Base-by-base conservation (phyloP, 306 rosid species). In the Dicorynia guianensis region DNA sequence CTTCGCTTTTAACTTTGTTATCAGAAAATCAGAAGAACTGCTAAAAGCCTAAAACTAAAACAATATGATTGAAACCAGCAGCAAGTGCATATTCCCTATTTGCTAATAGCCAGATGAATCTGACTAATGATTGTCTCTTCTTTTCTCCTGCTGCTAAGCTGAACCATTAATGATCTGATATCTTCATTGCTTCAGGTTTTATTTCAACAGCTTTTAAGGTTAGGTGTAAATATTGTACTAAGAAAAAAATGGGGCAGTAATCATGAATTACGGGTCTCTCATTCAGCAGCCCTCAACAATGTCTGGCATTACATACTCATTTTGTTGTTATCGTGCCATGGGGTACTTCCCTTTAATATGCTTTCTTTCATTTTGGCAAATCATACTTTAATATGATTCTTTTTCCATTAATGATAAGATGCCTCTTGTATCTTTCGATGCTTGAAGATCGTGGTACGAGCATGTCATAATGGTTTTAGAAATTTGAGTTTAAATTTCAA, bases 281-380 rank as follows among this genome's bases (percentile, higher is more conserved):
- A 12, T 19, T 8, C 66, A 8, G 1, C 34, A 53, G 35, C 63
- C 52, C 11, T 74, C 13, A 18, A 40, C 25, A n/a, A 4, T 61
- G n/a, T 20, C 8, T 39, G 54, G 34, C 17, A 30, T 55, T 8
- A 5, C 79, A 10, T 13, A 5, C 56, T 40, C 5, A 30, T 40
- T 57, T 20, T 76, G 43, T 19, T 57, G 25, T 19, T 5, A 46
- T 67, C 43, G 10, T 52, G 34, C 4, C 39, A 11, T 25, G 25
- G 13, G 30, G 13, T 14, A 46, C 17, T 63, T 36, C 38, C 11
- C 20, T 34, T 56, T 63, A 6, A 53, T 72, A 59, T 72, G 67
- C 48, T 33, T 61, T 39, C 64, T 76, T 58, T 68, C 12, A 34
- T 59, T 69, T 50, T 49, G 49, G 40, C 11, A 50, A 78, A 61